Conservation (phyloP, 1,284 basidiomycete species). For the Trichosporon coremiiforme region DNA sequence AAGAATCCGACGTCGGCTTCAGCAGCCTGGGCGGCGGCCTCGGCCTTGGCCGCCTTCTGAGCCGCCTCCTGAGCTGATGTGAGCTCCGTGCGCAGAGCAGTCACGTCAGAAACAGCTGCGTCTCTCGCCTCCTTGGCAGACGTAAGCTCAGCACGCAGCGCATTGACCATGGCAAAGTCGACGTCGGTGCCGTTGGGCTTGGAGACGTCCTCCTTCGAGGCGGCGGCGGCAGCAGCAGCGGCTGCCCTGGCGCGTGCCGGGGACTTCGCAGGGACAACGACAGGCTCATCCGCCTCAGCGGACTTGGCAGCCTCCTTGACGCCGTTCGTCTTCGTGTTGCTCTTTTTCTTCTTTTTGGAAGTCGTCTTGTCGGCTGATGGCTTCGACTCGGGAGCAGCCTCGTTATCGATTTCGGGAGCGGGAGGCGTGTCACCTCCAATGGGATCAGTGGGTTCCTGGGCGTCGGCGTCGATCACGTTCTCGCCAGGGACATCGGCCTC, state of each 20-base stretch:
- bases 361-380: background rate
- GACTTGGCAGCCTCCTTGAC: background rate
- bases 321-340: background rate
- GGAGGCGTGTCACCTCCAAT: background rate
- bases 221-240: background rate
- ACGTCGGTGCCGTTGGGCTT: background rate
- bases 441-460: conserved; percentile 14
- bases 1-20: background rate
- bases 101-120: conserved; percentile 10
- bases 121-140: conserved; percentile 7
- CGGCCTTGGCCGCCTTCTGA: conserved; percentile 17
- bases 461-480: conserved; percentile 9
- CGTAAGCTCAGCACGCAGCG: conserved; percentile 8
- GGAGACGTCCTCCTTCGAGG: background rate
- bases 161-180: conserved; percentile 11
- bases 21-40: conserved; percentile 8
- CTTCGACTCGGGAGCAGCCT: background rate
- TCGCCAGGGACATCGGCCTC: background rate
- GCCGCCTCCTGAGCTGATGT: background rate
- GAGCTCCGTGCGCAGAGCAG: background rate
- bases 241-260: background rate
- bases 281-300: background rate
- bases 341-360: background rate
- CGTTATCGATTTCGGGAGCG: background rate
- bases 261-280: background rate